Base-by-base conservation (phyloP, 129 eudicot genomes). In the Daucus carota region DNA sequence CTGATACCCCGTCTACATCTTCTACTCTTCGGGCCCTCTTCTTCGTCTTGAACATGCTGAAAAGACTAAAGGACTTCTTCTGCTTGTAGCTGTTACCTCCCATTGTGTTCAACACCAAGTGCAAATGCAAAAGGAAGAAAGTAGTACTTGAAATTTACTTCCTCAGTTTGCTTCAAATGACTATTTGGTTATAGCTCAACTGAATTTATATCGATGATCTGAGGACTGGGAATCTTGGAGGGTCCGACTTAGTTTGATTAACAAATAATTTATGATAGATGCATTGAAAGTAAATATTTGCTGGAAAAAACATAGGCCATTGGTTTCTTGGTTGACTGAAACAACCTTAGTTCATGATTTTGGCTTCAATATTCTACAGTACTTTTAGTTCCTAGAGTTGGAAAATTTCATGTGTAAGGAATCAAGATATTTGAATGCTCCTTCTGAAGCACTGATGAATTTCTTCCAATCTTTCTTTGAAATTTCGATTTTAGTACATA, bases 81-180 rank as follows among this genome's bases (percentile, higher is more conserved):
- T 82, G 82, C 73, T 69, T 74, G 70, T 44, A 73, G 74, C 69
- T 82, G 36, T 65, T 65, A 5, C 89, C 83, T 72, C 80, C 84
- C 89, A 86, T 86, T 10, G 32, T 28, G 70, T 65, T 65, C 41
- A 28, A 63, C 36, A 24, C 17, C 36, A 40, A 40, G 69, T 26
- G 70, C 68, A 68, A 34, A 34, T 60, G 36, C 13, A 3, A 28
- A 62, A 31, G 69, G 17, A 13, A 26, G 69, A 26, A 28, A 62
- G 28, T 52, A 63, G 70, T 29, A 15, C 2, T 28, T 28, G 36
- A 9, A 24, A 10, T 28, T 36, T 20, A 31, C 70, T 65, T 29
- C n/a, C 41, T 65, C 10, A 29, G 38, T 65, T 65, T 36, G 38
- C 40, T 65, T 65, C 41, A 18, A 68, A 68, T 36, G 13, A 22